Base-by-base conservation (phyloP, 192 early-diverging fungal genomes). In the Gamsiella multidivaricata region DNA sequence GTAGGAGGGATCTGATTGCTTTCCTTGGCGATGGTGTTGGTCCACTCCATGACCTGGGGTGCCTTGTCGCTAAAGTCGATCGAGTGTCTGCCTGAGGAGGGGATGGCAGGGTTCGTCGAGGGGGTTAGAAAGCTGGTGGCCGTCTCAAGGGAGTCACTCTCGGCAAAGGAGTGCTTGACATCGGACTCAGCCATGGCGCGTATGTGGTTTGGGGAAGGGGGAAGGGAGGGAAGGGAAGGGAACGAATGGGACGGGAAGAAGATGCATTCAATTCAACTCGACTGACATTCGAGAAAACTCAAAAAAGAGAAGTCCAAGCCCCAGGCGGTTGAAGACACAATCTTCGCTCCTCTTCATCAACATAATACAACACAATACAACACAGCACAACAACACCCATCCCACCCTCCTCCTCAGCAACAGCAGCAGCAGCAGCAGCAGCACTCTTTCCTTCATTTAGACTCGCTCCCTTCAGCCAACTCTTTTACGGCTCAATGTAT, bases 11-110 rank as follows among this genome's bases (percentile, higher is more conserved):
- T 65, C 42, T 56, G 62, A 41, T 36, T 39, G 28, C 43, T 42
- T 15, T 54, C 42, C 28, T 68, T 78, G 59, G 65, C 42, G 10
- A 78, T 33, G 37, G 59, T 64, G 1, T 58, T 63, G 41, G 74
- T 78, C 74, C 74, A 78, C 54, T 78, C 65, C 66, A 78, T 78
- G 60, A 78, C 74, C 65, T 78, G 74, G 25, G 74, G 74, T 0
- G 58, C 74, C 41, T 78, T 78, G n/a, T 78, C 66, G 32, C 32
- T 64, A 52, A 58, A 78, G 66, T 78, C 74, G 54, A 78, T 69
- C 47, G 74, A 78, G 54, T 64, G 74, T 20, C 74, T 60, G 46
- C 47, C 41, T 3, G 65, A n/a, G 33, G 33, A 6, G n/a, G 34
- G 32, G 29, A 56, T 55, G 42, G 17, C 23, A 12, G 74, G 74